Conservation (phyloP, 495 filamentous ascomycete species). For the Cercophora sp. region DNA sequence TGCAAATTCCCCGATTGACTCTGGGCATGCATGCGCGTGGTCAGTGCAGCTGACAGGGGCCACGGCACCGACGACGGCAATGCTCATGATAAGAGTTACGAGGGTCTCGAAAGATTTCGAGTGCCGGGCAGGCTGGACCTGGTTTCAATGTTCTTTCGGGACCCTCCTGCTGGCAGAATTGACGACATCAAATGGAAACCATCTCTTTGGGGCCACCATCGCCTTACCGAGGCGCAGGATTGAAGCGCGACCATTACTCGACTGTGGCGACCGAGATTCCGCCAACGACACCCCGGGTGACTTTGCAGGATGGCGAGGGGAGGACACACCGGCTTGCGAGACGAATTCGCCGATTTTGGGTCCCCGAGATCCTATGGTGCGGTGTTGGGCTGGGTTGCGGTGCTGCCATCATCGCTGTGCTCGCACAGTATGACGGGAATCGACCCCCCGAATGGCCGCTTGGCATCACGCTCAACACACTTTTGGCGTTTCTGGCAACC, state of each 20-base stretch:
- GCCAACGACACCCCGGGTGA: neutral
- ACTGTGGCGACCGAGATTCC: neutral
- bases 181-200: neutral
- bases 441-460: neutral
- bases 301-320: neutral
- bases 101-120: neutral
- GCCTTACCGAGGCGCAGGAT: neutral
- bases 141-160: neutral
- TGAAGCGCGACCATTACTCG: constrained; percentile 1
- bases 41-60: neutral
- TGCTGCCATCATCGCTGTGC: neutral
- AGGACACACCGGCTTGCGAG: neutral
- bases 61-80: neutral
- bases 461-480: neutral
- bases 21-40: neutral
- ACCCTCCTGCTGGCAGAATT: neutral
- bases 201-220: neutral
- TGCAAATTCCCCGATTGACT: neutral
- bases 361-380: neutral
- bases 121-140: neutral
- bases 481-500: neutral
- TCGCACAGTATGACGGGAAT: neutral
- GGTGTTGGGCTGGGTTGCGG: neutral
- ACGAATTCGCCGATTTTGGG: neutral
- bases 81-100: neutral